Conservation (phyloP, 768 basidiomycete genomes). For the Pleurotus sapidus region DNA sequence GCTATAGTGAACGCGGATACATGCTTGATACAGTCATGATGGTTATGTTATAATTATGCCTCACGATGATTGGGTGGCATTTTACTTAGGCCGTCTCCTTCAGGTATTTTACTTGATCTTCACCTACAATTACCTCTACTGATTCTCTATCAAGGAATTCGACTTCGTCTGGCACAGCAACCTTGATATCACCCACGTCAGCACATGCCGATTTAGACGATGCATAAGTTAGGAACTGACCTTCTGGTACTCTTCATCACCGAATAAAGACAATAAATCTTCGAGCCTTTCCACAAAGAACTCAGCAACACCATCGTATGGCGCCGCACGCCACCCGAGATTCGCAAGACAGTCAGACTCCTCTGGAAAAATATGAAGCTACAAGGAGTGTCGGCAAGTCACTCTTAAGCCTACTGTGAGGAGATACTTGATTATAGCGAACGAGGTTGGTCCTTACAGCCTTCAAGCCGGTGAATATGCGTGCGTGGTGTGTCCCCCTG, state of each 20-base stretch:
- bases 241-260: constrained; percentile 6
- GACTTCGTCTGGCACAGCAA: neutral
- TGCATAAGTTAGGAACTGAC: neutral
- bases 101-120: neutral
- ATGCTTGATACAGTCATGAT: too few species aligned
- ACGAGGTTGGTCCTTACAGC: neutral
- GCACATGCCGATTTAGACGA: neutral
- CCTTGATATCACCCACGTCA: neutral
- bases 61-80: too few species aligned
- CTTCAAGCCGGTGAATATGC: neutral
- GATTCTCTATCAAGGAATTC: constrained; percentile 5
- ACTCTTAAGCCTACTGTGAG: too few species aligned
- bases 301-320: constrained; percentile 4
- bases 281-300: constrained; percentile 8
- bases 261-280: constrained; percentile 3
- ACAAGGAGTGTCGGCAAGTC: neutral
- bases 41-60: too few species aligned
- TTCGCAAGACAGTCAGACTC: neutral
- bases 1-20: too few species aligned
- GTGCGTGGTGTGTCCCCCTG: constrained; percentile 1
- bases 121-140: constrained; percentile 3
- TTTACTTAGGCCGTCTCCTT: neutral
- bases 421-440: constrained; percentile 1
- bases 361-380: constrained; percentile 1
- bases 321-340: neutral